Conservation (phyloP, 2,329 filamentous ascomycete species). For the Calonectria pteridis region DNA sequence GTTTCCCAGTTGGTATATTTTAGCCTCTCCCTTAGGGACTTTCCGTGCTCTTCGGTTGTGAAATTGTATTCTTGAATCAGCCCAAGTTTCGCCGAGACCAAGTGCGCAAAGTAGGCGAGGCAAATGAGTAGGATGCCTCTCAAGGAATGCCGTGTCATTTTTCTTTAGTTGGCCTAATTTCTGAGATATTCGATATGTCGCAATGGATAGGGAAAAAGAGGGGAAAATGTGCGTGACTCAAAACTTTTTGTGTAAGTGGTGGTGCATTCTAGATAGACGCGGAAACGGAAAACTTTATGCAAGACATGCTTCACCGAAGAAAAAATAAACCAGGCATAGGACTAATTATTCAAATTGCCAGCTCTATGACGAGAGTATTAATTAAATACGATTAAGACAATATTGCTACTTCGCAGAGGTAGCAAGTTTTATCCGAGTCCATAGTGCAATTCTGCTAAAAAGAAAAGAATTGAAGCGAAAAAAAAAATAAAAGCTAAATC, state of each 20-base stretch:
- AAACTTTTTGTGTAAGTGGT: not conserved
- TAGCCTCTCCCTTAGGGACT: not conserved
- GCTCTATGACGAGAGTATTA: not conserved
- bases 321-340: not conserved
- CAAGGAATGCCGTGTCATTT: not conserved
- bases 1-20: not conserved
- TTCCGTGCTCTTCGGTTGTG: not conserved
- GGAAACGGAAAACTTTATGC: not conserved
- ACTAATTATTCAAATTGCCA: not conserved
- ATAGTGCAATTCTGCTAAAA: not conserved
- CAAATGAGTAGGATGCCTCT: not conserved
- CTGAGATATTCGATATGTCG: not conserved
- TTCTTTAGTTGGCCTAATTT: not conserved
- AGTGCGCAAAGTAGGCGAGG: not conserved
- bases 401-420: not conserved
- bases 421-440: not conserved
- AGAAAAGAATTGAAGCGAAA: not conserved
- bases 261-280: not conserved
- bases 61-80: not conserved
- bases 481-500: not conserved
- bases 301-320: not conserved
- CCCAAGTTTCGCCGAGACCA: not conserved
- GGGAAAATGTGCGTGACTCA: not conserved
- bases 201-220: not conserved
- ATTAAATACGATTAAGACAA: constrained; percentile 5